A percentile compares a stretch with the other conserved stretches of the same genome.
Evolutionary conservation across 2,329 filamentous ascomycete species (phyloP).

Genomic region (Fragosphaeria purpurea): DNA sequence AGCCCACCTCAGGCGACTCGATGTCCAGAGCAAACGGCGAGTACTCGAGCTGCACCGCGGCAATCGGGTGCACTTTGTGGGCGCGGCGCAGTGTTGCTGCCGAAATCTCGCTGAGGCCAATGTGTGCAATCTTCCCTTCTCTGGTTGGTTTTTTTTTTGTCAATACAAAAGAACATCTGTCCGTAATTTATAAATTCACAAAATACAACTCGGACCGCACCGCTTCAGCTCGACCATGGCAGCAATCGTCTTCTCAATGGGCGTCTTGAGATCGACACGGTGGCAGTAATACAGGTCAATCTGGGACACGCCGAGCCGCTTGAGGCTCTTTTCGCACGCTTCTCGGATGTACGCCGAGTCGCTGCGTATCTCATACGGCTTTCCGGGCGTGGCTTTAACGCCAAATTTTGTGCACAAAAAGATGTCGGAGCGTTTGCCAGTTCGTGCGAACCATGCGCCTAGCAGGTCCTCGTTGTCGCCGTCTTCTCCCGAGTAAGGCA

Average conservation of each 20-base stretch:
- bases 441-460: slow-evolving; percentile 2
- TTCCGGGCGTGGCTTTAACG: slow-evolving; percentile 12
- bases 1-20: slow-evolving; percentile 34
- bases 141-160: background rate
- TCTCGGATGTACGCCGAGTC: slow-evolving; percentile 19
- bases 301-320: slow-evolving; percentile 33
- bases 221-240: slow-evolving; percentile 7
- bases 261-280: slow-evolving; percentile 7
- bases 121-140: slow-evolving; percentile 45
- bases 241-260: slow-evolving; percentile 10
- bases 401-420: slow-evolving; percentile 6
- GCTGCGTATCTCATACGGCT: slow-evolving; percentile 16
- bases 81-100: slow-evolving; percentile 40
- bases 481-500: background rate
- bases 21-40: slow-evolving; percentile 46
- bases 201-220: background rate
- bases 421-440: slow-evolving; percentile 3
- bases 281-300: slow-evolving; percentile 38
- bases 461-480: slow-evolving; percentile 3
- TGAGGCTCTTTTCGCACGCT: slow-evolving; percentile 28
- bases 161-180: too few species aligned
- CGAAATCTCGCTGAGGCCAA: slow-evolving; percentile 44
- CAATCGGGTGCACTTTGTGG: slow-evolving; percentile 36
- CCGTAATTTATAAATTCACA: too few species aligned
- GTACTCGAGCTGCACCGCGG: slow-evolving; percentile 45